Base-by-base conservation (phyloP, 805 yeast genomes). In the Tetrapisispora fleetii region DNA sequence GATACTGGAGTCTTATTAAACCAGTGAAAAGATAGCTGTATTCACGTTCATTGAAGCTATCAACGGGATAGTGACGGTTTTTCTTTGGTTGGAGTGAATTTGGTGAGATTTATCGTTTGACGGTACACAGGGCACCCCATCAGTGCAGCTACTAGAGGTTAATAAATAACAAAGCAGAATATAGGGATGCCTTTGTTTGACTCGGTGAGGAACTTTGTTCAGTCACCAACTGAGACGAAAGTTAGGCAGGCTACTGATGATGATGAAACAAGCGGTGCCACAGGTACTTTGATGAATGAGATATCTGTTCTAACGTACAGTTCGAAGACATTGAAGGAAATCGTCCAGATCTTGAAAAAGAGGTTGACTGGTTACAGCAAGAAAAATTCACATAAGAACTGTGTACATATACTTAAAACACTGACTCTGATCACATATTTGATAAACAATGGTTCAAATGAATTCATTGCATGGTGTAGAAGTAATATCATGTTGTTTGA, bases 201-300 rank as follows among this genome's bases (percentile, higher is more conserved):
- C 35, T 53, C 60, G 14, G 63, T 64, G 14, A 53, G 54, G 41
- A 65, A 48, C 58, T 61, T 58, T 52, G 72, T 60, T 49, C 60
- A 54, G 54, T 67, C 59, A 48, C 58, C 58, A 53, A 67, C 61
- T 22, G 75, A 69, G 49, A 49, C 64, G 6, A 71, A 59, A 49
- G 67, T 72, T 16, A 68, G 62, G 50, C 64, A 67, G 19, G 79
- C 81, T 9, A 79, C 83, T 7, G 61, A 62, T 22, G 75, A 72
- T 53, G 71, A 70, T 49, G 81, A 78, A 50, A 67, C 72, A 1
- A 66, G 72, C 55, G 81, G 84, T 1, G 83, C 83, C 0, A 75
- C 77, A 8, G 76, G 79, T n/a, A 66, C 73, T 6, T 75, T 79
- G 50, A 65, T 80, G 58, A 73, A 74, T 49, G 79, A 78, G 45